Conservation (phyloP, 352 stramenopile genomes). For the Globisporangium cystogenes region DNA sequence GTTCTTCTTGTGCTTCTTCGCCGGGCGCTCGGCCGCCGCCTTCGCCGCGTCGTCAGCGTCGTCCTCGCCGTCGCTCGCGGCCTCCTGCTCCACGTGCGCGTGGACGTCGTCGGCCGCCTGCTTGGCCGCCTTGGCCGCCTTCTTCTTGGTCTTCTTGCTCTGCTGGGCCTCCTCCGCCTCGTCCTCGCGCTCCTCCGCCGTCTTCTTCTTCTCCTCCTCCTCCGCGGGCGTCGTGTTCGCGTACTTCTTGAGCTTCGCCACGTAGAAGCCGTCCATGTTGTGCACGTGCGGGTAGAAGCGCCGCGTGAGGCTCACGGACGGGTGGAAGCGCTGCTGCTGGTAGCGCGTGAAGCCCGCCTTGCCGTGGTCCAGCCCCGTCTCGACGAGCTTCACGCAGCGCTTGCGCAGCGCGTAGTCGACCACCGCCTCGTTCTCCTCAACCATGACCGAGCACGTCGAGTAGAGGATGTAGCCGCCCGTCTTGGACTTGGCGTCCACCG, state of each 20-base stretch:
- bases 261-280: slow-evolving; percentile 99
- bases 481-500: slow-evolving; percentile 94
- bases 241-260: slow-evolving; percentile 99
- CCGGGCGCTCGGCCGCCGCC: slow-evolving; percentile 23
- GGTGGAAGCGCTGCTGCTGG: slow-evolving; percentile 98
- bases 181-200: slow-evolving; percentile 57
- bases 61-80: slow-evolving; percentile 25
- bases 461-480: slow-evolving; percentile 98
- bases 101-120: slow-evolving; percentile 69
- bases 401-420: slow-evolving; percentile 99
- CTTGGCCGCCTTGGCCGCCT: slow-evolving; percentile 68
- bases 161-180: slow-evolving; percentile 62
- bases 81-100: slow-evolving; percentile 52
- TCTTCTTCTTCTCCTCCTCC: slow-evolving; percentile 77
- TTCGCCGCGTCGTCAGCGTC: slow-evolving; percentile 27
- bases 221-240: slow-evolving; percentile 88
- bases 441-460: slow-evolving; percentile 96
- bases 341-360: slow-evolving; percentile 91
- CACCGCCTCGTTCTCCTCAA: slow-evolving; percentile 95
- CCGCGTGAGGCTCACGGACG: slow-evolving; percentile 91
- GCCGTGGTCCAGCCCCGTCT: slow-evolving; percentile 97
- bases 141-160: slow-evolving; percentile 82
- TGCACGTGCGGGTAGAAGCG: slow-evolving; percentile 99
- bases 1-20: slow-evolving; percentile 43
- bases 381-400: slow-evolving; percentile 97